These are phyloP conservation scores for Cystofilobasidium bisporidii DNA, from an alignment of 768 basidiomycete genomes.

Conservation along the genomic window DNA sequence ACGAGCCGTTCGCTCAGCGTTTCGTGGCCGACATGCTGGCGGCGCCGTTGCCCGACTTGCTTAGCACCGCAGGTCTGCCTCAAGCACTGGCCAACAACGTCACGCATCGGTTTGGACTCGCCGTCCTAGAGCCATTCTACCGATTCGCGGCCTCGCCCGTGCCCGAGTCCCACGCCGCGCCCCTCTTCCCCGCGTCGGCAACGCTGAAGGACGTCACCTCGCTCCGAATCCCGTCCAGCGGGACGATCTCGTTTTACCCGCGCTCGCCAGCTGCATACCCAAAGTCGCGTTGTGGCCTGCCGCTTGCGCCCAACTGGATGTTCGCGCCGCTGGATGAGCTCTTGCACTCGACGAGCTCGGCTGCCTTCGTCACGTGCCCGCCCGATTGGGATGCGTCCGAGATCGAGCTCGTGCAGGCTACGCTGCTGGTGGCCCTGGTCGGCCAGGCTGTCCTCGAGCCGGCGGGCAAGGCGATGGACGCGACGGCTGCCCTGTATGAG, in stretches of 20 bases:
- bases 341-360: conserved; percentile 62
- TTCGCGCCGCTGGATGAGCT: conserved; percentile 65
- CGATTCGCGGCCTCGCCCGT: conserved; percentile 43
- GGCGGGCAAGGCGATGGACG: background rate
- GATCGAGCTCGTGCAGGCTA: conserved; percentile 60
- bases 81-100: background rate
- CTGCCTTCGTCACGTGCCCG: conserved; percentile 61
- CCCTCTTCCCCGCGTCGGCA: conserved; percentile 46
- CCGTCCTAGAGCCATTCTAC: conserved; percentile 39
- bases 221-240: conserved; percentile 3
- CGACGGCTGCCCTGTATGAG: conserved; percentile 52
- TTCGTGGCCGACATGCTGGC: conserved; percentile 40
- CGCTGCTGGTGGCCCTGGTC: conserved; percentile 54
- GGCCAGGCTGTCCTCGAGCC: conserved; percentile 28
- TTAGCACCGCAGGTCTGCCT: background rate
- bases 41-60: background rate
- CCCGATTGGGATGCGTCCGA: conserved; percentile 68
- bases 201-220: conserved; percentile 45
- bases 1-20: conserved; percentile 53
- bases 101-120: conserved; percentile 34
- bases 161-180: conserved; percentile 46
- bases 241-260: conserved; percentile 23
- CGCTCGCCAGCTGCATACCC: conserved; percentile 41
- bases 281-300: conserved; percentile 39
- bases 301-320: conserved; percentile 54